Base-by-base conservation (phyloP, 2,329 filamentous ascomycete species). In the Arachnomyces sp. region DNA sequence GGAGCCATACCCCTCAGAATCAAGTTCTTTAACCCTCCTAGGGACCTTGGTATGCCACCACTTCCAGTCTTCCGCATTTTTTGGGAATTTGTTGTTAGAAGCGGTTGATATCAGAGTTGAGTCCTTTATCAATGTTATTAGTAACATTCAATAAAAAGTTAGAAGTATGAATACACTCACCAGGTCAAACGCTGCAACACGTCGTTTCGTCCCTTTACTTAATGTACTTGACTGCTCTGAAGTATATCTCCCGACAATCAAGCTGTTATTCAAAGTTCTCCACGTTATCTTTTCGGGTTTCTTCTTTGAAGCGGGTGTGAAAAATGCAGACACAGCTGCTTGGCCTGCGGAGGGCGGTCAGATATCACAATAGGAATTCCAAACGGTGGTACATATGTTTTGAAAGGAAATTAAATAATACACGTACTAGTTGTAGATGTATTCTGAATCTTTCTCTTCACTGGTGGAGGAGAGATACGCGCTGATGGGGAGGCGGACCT, bases 21-120 rank as follows among this genome's bases (percentile, higher is more conserved):
- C 75, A 2, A 96, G 69, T 44, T 80, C 68, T 48, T 74, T 77
- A 13, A 98, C 61, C 38, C 68, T 77, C 0, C 61, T 63, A 1
- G 87, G 86, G 1, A 96, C 84, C 13, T 66, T 72, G 11, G 65
- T 52, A 59, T 93, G 69, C 87, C 88, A 96, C 92, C 92, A 98
- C 60, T 86, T 87, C 92, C 92, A 98, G 58, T 96, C 90, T 3
- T 71, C 69, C 0, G 80, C 76, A 48, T 80, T 77, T 38, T 74
- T 74, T 2, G 78, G 74, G 54, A 90, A 90, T 37, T 76, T 83
- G 62, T 86, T 92, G 6, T 88, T 88, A 0, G 88, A 94, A 3
- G 78, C 73, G 0, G 87, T 84, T 2, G 72, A 71, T 46, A 98
- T 87, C 28, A 98, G 66, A 1, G 92, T 98, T 6, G 86, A 92